phyloP scores from a whole-genome alignment of 805 yeast species.

The Phaffomyces thermotolerans region DNA sequence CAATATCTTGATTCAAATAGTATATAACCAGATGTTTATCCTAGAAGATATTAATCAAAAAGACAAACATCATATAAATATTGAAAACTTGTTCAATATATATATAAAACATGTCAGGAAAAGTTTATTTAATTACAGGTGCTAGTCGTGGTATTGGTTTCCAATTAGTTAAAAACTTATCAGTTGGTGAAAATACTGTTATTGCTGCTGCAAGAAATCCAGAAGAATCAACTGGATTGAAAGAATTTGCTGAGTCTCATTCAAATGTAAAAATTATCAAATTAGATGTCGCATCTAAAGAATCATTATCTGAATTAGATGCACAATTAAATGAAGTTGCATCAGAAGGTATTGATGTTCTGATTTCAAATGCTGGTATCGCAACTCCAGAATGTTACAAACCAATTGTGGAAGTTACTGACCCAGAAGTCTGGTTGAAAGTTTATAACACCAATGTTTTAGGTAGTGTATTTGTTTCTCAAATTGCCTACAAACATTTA shows the following conservation, averaged over 20 bases:
- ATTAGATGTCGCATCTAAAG: conserved; percentile 8
- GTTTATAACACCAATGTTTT: conserved; percentile 6
- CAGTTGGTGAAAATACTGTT: not conserved
- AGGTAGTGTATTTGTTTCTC: conserved; percentile 7
- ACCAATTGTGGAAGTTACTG: not conserved
- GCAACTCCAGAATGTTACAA: not conserved
- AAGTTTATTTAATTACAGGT: conserved; percentile 6
- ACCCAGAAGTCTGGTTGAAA: not conserved
- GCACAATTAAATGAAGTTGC: conserved; percentile 3
- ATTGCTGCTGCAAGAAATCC: conserved; percentile 2
- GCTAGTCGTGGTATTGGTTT: conserved; percentile 7
- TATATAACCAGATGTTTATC: too few species aligned
- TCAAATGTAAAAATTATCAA: conserved; percentile 6
- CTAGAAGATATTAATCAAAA: too few species aligned
- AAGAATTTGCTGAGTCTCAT: not conserved
- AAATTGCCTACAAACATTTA: conserved; percentile 13
- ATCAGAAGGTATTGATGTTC: conserved; percentile 10
- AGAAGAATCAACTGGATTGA: conserved; percentile 1
- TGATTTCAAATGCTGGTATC: conserved; percentile 15
- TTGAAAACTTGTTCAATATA: too few species aligned
- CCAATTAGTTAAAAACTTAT: not conserved
- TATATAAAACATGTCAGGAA: not conserved
- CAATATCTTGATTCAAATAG: too few species aligned
- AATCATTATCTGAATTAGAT: conserved; percentile 8
- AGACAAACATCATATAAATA: too few species aligned